phyloP scores from a whole-genome alignment of 345 rosid species.

The Cardamine chenopodiifolia region DNA sequence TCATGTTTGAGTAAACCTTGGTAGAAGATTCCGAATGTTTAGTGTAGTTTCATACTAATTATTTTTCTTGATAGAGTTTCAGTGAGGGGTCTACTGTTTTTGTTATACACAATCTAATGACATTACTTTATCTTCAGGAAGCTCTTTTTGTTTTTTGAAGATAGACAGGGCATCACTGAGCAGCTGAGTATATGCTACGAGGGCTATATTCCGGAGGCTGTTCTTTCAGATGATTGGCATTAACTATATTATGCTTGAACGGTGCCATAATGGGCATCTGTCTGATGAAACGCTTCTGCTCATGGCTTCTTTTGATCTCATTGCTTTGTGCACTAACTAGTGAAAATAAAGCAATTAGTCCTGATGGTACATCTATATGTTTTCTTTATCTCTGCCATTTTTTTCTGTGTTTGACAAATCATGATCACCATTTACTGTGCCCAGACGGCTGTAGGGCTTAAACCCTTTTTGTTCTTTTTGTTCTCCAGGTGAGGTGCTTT shows the following conservation, averaged over 20 bases:
- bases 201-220: conserved; percentile 45
- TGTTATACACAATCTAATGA: too few species aligned
- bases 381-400: conserved; percentile 47
- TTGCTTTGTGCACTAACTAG: conserved; percentile 47
- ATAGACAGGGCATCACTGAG: conserved; percentile 35
- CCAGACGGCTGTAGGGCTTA: conserved; percentile 32
- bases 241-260: conserved; percentile 59
- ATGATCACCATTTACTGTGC: conserved; percentile 39
- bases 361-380: conserved; percentile 45
- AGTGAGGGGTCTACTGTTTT: too few species aligned
- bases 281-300: conserved; percentile 50
- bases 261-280: conserved; percentile 76
- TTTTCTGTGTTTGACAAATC: conserved; percentile 44
- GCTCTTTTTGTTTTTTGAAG: conserved; percentile 33
- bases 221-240: conserved; percentile 71
- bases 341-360: conserved; percentile 50
- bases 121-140: too few species aligned
- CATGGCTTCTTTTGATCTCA: conserved; percentile 59
- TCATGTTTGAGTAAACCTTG: not conserved
- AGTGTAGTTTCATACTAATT: too few species aligned
- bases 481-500: conserved; percentile 78
- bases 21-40: too few species aligned
- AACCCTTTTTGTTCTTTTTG: conserved; percentile 20
- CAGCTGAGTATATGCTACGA: conserved; percentile 56
- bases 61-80: too few species aligned